Base-by-base conservation (phyloP, 75 land plant species). In the Isoetes taiwanensis region DNA sequence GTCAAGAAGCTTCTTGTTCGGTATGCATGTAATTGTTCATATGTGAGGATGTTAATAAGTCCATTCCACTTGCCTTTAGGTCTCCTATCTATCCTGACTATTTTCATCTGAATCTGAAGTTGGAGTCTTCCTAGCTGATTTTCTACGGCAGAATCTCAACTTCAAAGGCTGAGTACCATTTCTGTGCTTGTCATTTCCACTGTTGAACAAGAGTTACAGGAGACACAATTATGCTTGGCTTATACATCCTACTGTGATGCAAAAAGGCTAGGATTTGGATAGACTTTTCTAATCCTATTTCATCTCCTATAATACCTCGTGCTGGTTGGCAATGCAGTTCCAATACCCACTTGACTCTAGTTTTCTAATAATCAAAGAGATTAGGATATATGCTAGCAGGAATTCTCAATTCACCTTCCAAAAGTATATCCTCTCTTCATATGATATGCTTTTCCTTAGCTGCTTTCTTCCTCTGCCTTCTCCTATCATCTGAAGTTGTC, bases 271-370 rank as follows among this genome's bases (percentile, higher is more conserved):
- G 76, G 55, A 93, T 87, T 71, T 93, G 98, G 29, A 93, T 63
- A 4, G 98, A 87, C 68, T 93, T 93, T 12, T 95, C 98, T 30
- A 93, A 79, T 43, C 98, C 98, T 95, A 93, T 93, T 59, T 93
- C 98, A 79, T 93, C 98, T 38, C 96, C 98, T 37, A 93, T 87
- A 40, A 93, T 84, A 32, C 98, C 98, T 23, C 98, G 95, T 53
- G 90, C 82, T 75, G 70, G 77, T 70, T 86, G 98, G 61, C 94
- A 87, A 43, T 93, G 98, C 57, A 93, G 53, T 61, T 93, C 98
- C 98, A 94, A 87, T 32, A 93, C 50, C 98, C 98, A 93, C 70
- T 93, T 91, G 1, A 93, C 95, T 2, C 96, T 95, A 48, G 86
- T 81, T 68, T 81, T 93, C 60, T 93, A 95, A 59, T 93, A 93